Conservation (phyloP, 805 yeast species). For the Maudiozyma bulderi region DNA sequence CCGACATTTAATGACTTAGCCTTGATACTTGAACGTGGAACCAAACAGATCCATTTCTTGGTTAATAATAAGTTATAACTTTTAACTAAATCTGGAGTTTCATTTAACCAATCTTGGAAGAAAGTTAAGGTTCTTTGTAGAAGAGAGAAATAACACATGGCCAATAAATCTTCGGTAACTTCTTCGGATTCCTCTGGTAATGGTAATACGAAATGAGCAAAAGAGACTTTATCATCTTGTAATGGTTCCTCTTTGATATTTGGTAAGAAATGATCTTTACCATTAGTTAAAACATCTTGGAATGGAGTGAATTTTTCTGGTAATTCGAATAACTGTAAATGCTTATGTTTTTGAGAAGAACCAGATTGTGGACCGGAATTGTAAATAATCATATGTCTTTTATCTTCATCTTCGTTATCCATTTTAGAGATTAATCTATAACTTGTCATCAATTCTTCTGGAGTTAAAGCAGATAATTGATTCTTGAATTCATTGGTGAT, state of each 20-base stretch:
- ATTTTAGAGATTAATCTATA: conserved; percentile 44
- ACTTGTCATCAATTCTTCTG: conserved; percentile 53
- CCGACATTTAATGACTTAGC: conserved; percentile 33
- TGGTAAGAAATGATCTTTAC: conserved; percentile 45
- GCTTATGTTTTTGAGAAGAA: conserved; percentile 90
- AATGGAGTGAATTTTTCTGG: conserved; percentile 51
- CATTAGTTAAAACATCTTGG: conserved; percentile 41
- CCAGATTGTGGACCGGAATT: conserved; percentile 89
- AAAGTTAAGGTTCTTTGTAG: conserved; percentile 63
- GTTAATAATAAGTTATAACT: conserved; percentile 81
- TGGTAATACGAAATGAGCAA: conserved; percentile 76
- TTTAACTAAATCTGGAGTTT: conserved; percentile 28
- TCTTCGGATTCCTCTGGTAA: conserved; percentile 38
- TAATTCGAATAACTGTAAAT: conserved; percentile 71
- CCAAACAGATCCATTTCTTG: conserved; percentile 69
- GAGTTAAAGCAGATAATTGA: conserved; percentile 63
- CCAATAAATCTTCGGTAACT: conserved; percentile 47
- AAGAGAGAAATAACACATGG: conserved; percentile 61
- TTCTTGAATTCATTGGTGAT: conserved; percentile 66
- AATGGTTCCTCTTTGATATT: conserved; percentile 48
- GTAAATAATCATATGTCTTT: conserved; percentile 68
- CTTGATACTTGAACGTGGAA: conserved; percentile 53
- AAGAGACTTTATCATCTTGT: conserved; percentile 51
- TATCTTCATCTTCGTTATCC: conserved; percentile 23
- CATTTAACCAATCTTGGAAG: conserved; percentile 40